Conservation (phyloP, 257 asterid species). For the Jacaranda mimosifolia region DNA sequence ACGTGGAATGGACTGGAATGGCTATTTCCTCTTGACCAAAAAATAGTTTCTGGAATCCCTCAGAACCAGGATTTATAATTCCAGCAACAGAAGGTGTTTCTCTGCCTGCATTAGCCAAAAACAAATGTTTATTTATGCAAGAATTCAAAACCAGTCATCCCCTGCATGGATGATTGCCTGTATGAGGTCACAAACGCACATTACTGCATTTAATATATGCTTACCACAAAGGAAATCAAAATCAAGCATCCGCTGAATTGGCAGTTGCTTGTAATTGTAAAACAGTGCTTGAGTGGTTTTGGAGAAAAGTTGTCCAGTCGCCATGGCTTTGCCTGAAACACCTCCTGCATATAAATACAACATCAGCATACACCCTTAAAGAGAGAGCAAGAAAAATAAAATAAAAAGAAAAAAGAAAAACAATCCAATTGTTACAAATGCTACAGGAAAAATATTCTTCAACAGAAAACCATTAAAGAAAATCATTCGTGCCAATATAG, state of each 20-base stretch:
- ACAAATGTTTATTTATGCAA: constrained; percentile 26
- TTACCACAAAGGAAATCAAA: constrained; percentile 97
- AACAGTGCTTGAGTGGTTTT: constrained; percentile 90
- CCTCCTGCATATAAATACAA: constrained; percentile 49
- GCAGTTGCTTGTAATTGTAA: constrained; percentile 94
- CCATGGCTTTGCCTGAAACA: constrained; percentile 61
- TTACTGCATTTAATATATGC: constrained; percentile 32
- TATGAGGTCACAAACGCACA: constrained; percentile 21
- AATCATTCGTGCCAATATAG: neutral
- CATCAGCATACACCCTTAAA: constrained; percentile 28
- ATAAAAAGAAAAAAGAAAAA: neutral
- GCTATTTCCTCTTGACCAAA: constrained; percentile 99
- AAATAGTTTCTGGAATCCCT: constrained; percentile 97
- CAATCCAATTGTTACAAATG: neutral
- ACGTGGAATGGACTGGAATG: constrained; percentile 96
- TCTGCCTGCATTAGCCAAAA: constrained; percentile 67
- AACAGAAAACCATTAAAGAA: neutral
- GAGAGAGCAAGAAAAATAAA: neutral
- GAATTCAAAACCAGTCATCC: constrained; percentile 2
- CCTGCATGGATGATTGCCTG: neutral
- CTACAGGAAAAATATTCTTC: constrained; percentile 13
- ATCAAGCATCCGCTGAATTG: constrained; percentile 99
- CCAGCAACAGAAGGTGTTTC: constrained; percentile 99
- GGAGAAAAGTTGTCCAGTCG: constrained; percentile 94
- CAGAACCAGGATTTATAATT: constrained; percentile 97